Percentiles rank a stretch among this genome's conserved stretches.
These are phyloP conservation scores for Simplicillium sp. DNA, from an alignment of 2,329 filamentous ascomycete genomes.

Conservation along the genomic window DNA sequence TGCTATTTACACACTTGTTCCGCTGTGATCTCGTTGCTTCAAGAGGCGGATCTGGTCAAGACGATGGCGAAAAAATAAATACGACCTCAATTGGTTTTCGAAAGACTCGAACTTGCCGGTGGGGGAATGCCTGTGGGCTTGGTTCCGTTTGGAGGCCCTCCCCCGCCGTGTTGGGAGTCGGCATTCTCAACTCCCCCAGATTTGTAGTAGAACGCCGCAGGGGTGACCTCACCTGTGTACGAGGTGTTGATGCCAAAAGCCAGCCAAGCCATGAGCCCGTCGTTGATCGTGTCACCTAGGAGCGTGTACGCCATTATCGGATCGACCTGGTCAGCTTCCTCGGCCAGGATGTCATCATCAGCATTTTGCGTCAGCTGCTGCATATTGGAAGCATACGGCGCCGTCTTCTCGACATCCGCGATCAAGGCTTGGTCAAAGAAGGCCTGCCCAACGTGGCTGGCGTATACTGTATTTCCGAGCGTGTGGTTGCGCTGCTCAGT, in stretches of 20 bases:
- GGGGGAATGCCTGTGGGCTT: too few relatives aligned
- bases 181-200: slow-evolving; percentile 21
- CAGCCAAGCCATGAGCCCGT: slow-evolving; percentile 48
- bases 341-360: slow-evolving; percentile 37
- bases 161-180: too few relatives aligned
- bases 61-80: too few relatives aligned
- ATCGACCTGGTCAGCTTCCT: slow-evolving; percentile 40
- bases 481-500: slow-evolving; percentile 22
- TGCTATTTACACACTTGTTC: too few relatives aligned
- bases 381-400: slow-evolving; percentile 38
- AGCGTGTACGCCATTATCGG: slow-evolving; percentile 49
- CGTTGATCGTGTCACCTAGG: slow-evolving; percentile 39
- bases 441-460: slow-evolving; percentile 54
- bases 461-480: slow-evolving; percentile 22
- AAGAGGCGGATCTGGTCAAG: too few relatives aligned
- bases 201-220: slow-evolving; percentile 21
- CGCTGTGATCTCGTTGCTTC: too few relatives aligned
- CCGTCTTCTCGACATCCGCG: slow-evolving; percentile 33
- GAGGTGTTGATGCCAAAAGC: slow-evolving; percentile 43
- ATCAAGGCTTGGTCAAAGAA: slow-evolving; percentile 54
- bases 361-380: slow-evolving; percentile 39
- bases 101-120: too few relatives aligned
- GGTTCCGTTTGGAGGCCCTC: too few relatives aligned
- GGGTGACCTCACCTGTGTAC: slow-evolving; percentile 15
- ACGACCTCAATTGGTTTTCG: too few relatives aligned